phyloP scores from a whole-genome alignment of 2,329 filamentous ascomycete genomes.

The Trichoderma sp. region DNA sequence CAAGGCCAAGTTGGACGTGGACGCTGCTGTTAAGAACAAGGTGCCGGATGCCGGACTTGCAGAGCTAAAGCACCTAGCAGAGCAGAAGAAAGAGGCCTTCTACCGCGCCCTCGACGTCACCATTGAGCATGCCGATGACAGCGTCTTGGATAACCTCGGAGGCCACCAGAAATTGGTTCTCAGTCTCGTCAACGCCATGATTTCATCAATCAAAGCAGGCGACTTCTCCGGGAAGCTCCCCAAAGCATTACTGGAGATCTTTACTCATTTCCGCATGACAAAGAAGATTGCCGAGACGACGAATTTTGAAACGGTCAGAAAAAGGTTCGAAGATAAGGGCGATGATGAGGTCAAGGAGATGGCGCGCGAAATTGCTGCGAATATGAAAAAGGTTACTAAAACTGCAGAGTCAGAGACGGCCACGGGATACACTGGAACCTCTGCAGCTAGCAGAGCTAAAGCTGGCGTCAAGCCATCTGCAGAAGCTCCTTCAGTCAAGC shows the following conservation, averaged over 20 bases:
- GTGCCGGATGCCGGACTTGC: constrained; percentile 36
- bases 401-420: constrained; percentile 33
- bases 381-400: constrained; percentile 42
- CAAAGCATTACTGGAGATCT: constrained; percentile 56
- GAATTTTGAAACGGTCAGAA: constrained; percentile 63
- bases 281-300: constrained; percentile 60
- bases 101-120: constrained; percentile 52
- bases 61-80: constrained; percentile 41
- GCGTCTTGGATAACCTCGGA: constrained; percentile 56
- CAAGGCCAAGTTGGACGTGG: constrained; percentile 44
- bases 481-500: constrained; percentile 34
- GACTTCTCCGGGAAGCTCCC: constrained; percentile 54
- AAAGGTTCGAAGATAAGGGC: constrained; percentile 61
- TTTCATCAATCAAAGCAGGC: constrained; percentile 50
- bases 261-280: constrained; percentile 61
- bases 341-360: constrained; percentile 62
- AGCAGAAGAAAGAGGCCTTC: constrained; percentile 47
- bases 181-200: constrained; percentile 52
- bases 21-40: constrained; percentile 44
- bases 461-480: constrained; percentile 31
- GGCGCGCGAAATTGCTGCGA: constrained; percentile 54
- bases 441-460: constrained; percentile 39
- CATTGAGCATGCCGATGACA: constrained; percentile 52
- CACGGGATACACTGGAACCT: constrained; percentile 41
- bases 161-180: constrained; percentile 56